These are phyloP conservation scores for Aspergillus sp. DNA, from an alignment of 2,329 filamentous ascomycete species.

Conservation along the genomic window DNA sequence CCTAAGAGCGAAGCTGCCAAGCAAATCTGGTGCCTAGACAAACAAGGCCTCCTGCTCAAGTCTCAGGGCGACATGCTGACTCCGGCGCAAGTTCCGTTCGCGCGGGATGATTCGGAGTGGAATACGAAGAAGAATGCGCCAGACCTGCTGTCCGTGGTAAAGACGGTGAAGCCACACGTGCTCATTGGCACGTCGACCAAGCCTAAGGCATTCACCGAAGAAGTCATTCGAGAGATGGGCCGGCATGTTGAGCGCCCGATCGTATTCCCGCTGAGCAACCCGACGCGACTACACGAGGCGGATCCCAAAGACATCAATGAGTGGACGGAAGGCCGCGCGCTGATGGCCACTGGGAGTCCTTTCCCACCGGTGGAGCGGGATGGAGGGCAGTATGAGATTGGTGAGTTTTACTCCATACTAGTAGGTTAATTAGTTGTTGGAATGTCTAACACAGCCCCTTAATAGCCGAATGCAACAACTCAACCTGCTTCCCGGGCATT, in stretches of 20 bases:
- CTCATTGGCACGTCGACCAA: conserved; percentile 77
- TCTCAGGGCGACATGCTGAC: conserved; percentile 55
- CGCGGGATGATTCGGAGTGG: conserved; percentile 59
- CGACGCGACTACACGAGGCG: conserved; percentile 75
- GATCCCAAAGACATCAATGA: conserved; percentile 64
- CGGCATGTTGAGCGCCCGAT: conserved; percentile 64
- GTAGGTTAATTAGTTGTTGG: background rate
- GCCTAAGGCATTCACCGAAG: conserved; percentile 65
- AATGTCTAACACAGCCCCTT: background rate
- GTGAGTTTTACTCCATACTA: conserved; percentile 23
- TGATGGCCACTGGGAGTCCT: conserved; percentile 77
- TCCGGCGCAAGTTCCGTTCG: conserved; percentile 58
- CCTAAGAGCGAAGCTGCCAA: conserved; percentile 64
- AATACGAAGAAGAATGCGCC: conserved; percentile 42
- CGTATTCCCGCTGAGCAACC: conserved; percentile 75
- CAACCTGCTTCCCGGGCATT: conserved; percentile 76
- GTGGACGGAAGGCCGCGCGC: conserved; percentile 69
- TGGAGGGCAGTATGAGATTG: conserved; percentile 48
- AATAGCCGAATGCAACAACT: conserved; percentile 80
- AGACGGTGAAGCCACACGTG: conserved; percentile 66
- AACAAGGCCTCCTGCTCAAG: conserved; percentile 64
- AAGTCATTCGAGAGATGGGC: conserved; percentile 68
- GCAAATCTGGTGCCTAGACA: conserved; percentile 81
- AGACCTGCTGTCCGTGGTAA: conserved; percentile 59
- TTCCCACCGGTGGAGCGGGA: conserved; percentile 63